Conservation (phyloP, 164 flowering plant genomes). For the Macadamia tetraphylla region DNA sequence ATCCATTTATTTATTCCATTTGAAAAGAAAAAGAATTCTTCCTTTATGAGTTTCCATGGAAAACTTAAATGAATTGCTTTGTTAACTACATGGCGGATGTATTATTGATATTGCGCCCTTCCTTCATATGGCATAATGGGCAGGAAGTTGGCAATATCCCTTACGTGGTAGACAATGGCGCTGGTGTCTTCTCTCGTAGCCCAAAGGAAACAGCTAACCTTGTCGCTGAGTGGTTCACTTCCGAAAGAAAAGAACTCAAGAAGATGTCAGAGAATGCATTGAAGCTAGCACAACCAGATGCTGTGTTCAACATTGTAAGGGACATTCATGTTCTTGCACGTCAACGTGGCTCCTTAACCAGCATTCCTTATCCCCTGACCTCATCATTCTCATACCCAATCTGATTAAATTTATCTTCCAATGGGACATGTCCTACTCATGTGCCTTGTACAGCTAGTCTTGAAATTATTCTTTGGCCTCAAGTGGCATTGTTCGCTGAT, state of each 20-base stretch:
- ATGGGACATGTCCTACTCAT: neutral
- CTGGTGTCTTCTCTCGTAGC: slow-evolving; percentile 85
- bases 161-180: slow-evolving; percentile 92
- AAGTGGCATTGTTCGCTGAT: slow-evolving; percentile 11
- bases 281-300: slow-evolving; percentile 87
- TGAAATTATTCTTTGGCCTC: slow-evolving; percentile 35
- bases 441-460: slow-evolving; percentile 29
- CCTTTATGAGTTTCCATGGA: neutral
- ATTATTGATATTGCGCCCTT: neutral
- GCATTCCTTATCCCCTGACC: slow-evolving; percentile 55
- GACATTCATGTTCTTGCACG: slow-evolving; percentile 75
- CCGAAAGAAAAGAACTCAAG: slow-evolving; percentile 66
- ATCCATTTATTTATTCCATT: neutral
- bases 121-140: slow-evolving; percentile 3
- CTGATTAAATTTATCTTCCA: slow-evolving; percentile 12
- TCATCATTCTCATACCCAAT: slow-evolving; percentile 70
- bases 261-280: slow-evolving; percentile 80
- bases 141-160: slow-evolving; percentile 97
- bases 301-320: slow-evolving; percentile 89
- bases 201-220: slow-evolving; percentile 73
- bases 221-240: slow-evolving; percentile 89
- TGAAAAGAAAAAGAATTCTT: neutral
- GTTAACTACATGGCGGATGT: too few species aligned
- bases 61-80: neutral
- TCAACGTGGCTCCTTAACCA: slow-evolving; percentile 63